Evolutionary conservation across 257 asterid genomes (phyloP), one percentile per base, ranked within the genome.

Genomic region (Penstemon newberryi): DNA sequence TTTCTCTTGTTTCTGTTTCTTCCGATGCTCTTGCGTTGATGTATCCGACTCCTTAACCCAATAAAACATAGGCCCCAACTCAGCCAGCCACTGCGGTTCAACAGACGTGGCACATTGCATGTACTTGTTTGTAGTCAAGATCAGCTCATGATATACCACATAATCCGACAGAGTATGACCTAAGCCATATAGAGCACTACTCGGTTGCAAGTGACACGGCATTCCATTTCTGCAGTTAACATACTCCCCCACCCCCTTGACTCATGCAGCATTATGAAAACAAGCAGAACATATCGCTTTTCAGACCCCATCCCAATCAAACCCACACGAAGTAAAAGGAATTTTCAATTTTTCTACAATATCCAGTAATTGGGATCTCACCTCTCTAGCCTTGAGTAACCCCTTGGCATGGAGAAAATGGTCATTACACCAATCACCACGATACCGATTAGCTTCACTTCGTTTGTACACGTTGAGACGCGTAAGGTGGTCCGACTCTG

Each of bases 361-460:
- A 51, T 89, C 96, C 25, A 85, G 80, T 65, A 91, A 66, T 69
- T 91, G 98, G 13, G 96, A 91, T 67, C 96, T 78, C 60, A 91
- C 98, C 71, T 89, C 98, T 65, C 98, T 69, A 4, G 96, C 98
- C 71, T 91, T 89, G 5, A 91, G 83, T 36, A 91, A 67, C n/a
- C 96, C 96, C 68, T 91, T 91, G 4, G 87, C 98, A 54, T 91
- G 96, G 56, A 91, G 80, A 61, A 60, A 91, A 69, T 91, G 96
- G 75, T 91, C 96, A 25, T 89, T 91, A 73, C 96, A 91, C 98
- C 96, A 89, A 60, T 89, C 98, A 3, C 98, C 96, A n/a, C 94
- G 73, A 51, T 85, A 91, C 39, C 81, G 80, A 61, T 89, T 89
- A 2, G 91, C 70, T 78, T 85, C 84, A 95, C 95, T 87, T 68